Base-by-base conservation (phyloP, 768 basidiomycete species). In the Lactarius quietus region DNA sequence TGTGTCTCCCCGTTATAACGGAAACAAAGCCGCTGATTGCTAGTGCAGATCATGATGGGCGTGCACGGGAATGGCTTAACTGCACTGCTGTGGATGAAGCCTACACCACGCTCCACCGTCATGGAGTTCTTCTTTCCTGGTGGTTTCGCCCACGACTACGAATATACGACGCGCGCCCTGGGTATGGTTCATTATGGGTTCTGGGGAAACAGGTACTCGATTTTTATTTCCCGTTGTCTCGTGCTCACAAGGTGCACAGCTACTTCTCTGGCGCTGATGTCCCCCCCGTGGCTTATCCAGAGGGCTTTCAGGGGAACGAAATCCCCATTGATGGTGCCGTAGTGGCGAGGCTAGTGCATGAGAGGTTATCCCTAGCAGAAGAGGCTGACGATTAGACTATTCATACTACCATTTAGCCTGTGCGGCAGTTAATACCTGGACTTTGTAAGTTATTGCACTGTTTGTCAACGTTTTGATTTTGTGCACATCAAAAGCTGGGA, bases 11-110 rank as follows among this genome's bases (percentile, higher is more conserved):
- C 23, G 61, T 28, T 33, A 38, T 41, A 33, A 23, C 23, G 57
- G 43, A 69, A 12, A 56, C 35, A 43, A 23, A 15, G 45, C 18
- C 1, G 10, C 57, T 67, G 39, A 60, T 54, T 59, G 12, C 28
- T 35, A 45, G n/a, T 35, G 7, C 66, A 96, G 94, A 92, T 96
- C 71, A 84, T 96, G 87, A 89, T 95, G 83, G 94, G 94, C 63
- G 89, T 96, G 18, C 94, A 96, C 71, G 94, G 95, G 12, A 96
- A 97, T 72, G 95, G 92, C 36, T 74, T 97, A 43, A 95, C 93
- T 0, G 83, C 92, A 33, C 82, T 95, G 0, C 73, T 97, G 6
- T 97, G 93, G 94, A 97, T 96, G 95, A 88, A 90, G 28, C 90
- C 92, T 2, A 85, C 84, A 3, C 86, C 87, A 6, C 81, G 88